phyloP scores from a whole-genome alignment of 371 early-diverging fungal genomes.

The Zancudomyces culisetae region DNA sequence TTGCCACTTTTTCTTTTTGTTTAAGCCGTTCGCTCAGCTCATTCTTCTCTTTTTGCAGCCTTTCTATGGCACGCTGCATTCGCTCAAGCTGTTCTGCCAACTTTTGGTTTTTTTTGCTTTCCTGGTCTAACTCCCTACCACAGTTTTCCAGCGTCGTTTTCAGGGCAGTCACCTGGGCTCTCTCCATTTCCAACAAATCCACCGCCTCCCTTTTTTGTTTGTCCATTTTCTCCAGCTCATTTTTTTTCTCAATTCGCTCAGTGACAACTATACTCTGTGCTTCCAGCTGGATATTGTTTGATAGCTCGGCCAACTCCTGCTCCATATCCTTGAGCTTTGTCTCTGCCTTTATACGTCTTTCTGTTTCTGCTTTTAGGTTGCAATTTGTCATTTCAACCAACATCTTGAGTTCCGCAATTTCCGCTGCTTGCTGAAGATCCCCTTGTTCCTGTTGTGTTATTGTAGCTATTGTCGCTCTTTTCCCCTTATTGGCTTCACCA shows the following conservation, averaged over 20 bases:
- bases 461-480: no score
- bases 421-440: no score
- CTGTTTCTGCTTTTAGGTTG: slow-evolving; percentile 13
- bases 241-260: slow-evolving; percentile 15
- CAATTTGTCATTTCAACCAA: no score
- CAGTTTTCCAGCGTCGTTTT: slow-evolving; percentile 15
- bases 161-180: slow-evolving; percentile 13
- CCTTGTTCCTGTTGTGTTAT: no score
- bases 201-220: slow-evolving; percentile 7
- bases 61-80: no score
- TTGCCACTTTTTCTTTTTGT: no score
- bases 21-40: no score
- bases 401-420: no score
- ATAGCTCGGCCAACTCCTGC: slow-evolving; percentile 21
- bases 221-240: slow-evolving; percentile 11
- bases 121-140: slow-evolving; percentile 9
- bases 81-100: no score
- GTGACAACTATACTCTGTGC: slow-evolving; percentile 20
- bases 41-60: no score
- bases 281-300: slow-evolving; percentile 19
- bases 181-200: slow-evolving; percentile 22
- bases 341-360: slow-evolving; percentile 19
- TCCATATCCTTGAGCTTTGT: slow-evolving; percentile 20
- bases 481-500: no score
- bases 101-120: background rate